These are phyloP conservation scores for Nothopassalora personata DNA, from an alignment of 2,329 filamentous ascomycete species.

Conservation along the genomic window DNA sequence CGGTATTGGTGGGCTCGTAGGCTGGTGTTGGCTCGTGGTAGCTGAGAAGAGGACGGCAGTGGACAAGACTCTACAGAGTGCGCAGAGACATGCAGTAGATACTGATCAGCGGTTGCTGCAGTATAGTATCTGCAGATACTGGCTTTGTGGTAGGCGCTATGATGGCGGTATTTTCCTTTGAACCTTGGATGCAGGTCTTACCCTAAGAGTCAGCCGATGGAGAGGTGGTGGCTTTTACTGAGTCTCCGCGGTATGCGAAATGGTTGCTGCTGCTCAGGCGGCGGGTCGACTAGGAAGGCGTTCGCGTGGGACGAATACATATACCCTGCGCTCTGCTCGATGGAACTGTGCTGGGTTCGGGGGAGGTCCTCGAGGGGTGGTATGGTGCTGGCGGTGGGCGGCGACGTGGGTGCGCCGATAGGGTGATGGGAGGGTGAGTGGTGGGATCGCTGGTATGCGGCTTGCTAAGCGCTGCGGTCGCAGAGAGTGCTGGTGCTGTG, in stretches of 20 bases:
- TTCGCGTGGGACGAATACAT: conserved; percentile 98
- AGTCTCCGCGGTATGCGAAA: conserved; percentile 94
- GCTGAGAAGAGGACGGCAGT: conserved; percentile 2
- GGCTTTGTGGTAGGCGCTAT: conserved; percentile 15
- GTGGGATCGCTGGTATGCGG: conserved; percentile 4
- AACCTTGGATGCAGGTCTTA: conserved; percentile 11
- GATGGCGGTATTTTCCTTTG: conserved; percentile 11
- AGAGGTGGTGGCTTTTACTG: conserved; percentile 75
- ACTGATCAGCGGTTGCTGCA: conserved; percentile 27
- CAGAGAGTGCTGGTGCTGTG: conserved; percentile 9
- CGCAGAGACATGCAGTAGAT: conserved; percentile 56
- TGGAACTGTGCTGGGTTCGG: conserved; percentile 15
- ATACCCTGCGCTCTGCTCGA: conserved; percentile 53
- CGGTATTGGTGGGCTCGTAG: conserved; percentile 36
- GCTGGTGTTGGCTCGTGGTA: conserved; percentile 1
- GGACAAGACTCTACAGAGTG: conserved; percentile 18
- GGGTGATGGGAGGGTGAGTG: conserved; percentile 4
- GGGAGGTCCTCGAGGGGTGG: conserved; percentile 16
- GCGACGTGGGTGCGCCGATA: conserved; percentile 13
- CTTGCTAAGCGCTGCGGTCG: conserved; percentile 10
- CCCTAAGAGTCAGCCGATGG: conserved; percentile 68
- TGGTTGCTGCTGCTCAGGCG: conserved; percentile 83
- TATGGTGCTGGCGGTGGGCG: conserved; percentile 14
- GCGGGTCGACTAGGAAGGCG: conserved; percentile 90
- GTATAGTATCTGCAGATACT: conserved; percentile 13